phyloP scores from a whole-genome alignment of 2,329 filamentous ascomycete species.

The Pseudogymnoascus destructans region DNA sequence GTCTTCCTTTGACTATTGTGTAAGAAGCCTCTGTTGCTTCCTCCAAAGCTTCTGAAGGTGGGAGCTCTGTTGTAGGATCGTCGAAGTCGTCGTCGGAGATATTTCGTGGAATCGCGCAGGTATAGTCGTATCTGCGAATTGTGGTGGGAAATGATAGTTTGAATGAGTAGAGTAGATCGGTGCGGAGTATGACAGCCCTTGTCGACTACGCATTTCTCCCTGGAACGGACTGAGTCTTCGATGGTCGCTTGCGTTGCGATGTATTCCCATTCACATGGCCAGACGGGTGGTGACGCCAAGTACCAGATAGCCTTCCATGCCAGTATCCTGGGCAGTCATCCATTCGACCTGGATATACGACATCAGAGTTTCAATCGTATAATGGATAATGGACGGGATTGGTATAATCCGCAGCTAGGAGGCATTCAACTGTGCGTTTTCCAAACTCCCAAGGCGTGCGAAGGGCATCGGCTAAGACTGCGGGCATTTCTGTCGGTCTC shows the following conservation, averaged over 20 bases:
- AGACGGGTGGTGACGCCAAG: constrained; percentile 11
- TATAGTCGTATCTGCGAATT: constrained; percentile 9
- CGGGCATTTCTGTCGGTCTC: not conserved
- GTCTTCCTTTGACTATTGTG: constrained; percentile 9
- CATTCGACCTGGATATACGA: constrained; percentile 13
- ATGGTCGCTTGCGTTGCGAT: constrained; percentile 9
- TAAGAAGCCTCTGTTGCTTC: constrained; percentile 11
- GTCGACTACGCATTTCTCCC: constrained; percentile 10
- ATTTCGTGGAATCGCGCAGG: constrained; percentile 9
- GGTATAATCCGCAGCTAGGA: constrained; percentile 13
- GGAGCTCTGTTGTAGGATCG: constrained; percentile 5
- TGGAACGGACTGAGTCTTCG: constrained; percentile 10
- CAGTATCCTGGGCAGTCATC: constrained; percentile 11
- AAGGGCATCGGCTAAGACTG: not conserved
- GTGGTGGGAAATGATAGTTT: constrained; percentile 9
- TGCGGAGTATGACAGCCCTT: constrained; percentile 9
- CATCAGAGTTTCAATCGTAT: constrained; percentile 13
- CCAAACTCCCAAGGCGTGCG: constrained; percentile 9
- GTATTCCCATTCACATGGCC: constrained; percentile 13
- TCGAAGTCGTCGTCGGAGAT: constrained; percentile 10
- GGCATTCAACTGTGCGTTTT: constrained; percentile 11
- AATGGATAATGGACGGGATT: constrained; percentile 9
- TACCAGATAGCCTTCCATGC: constrained; percentile 11
- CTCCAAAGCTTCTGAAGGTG: constrained; percentile 2
- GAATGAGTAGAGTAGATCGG: constrained; percentile 11